Evolutionary conservation across 371 early-diverging fungal genomes (phyloP), one percentile per base, ranked within the genome.

Genomic region (Parasitella parasitica): DNA sequence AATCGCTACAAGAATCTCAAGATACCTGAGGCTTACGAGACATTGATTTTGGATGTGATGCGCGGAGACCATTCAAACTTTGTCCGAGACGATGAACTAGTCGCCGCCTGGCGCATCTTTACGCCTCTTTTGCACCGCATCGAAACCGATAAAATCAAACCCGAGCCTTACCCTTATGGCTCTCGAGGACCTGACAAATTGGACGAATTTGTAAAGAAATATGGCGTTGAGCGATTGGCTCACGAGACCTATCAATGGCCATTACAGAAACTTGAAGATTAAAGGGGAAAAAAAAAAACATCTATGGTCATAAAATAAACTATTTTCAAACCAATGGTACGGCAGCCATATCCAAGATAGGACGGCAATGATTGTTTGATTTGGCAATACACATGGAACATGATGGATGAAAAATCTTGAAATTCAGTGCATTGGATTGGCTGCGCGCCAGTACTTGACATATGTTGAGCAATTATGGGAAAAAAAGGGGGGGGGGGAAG

Each of bases 1-100:
- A 82, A 82, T 39, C 88, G 97, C 32, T 97, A 93, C 83, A 81
- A 83, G 37, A 90, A 93, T 55, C 65, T 88, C 37, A 86, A 88
- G 60, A 96, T 98, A 60, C 98, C 98, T 12, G 97, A 97, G 58
- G 98, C 98, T 4, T 98, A 98, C 77, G 97, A 96, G 66, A 83
- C 92, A 6, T 80, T 98, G 49, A 89, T 98, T 48, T 72, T 97
- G 36, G 98, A 97, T 66, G 89, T 89, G 0, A 70, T 98, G 49
- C 86, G 89, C 22, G 94, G 93, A 12, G 97, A 97, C 63, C 94
- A 95, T 72, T 87, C 94, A 59, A 97, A 97, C 81, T 97, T 98
- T 87, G 97, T 98, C 28, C 87, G 98, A 24, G 90, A 91, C 63
- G 98, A 98, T 73, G 98, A 98, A 78, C 73, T 98, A 22, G 91